A percentile compares a stretch with the other conserved stretches of the same genome.
These are phyloP conservation scores for Xylaria flabelliformis DNA, from an alignment of 495 filamentous ascomycete species.

Conservation along the genomic window DNA sequence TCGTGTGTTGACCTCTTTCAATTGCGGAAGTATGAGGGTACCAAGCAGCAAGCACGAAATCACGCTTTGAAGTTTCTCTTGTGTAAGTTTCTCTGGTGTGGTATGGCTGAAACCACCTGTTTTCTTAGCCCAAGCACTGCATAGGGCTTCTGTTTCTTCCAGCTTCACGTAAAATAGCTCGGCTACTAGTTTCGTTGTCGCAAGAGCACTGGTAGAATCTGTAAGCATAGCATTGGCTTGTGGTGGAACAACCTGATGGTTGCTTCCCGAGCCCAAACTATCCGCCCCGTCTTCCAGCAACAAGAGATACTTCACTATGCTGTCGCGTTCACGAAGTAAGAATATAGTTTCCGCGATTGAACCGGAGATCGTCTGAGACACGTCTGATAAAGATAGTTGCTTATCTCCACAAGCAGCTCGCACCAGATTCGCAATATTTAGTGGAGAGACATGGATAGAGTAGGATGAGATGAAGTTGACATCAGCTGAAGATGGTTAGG, in stretches of 20 bases:
- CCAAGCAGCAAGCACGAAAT: constrained; percentile 53
- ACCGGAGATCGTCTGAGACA: constrained; percentile 44
- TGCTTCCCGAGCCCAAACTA: constrained; percentile 14
- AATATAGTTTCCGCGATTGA: constrained; percentile 40
- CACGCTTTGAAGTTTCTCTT: constrained; percentile 54
- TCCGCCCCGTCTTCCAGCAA: constrained; percentile 38
- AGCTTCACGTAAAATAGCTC: constrained; percentile 57
- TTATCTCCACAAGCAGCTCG: constrained; percentile 50
- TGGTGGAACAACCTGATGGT: background rate
- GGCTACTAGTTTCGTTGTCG: constrained; percentile 53
- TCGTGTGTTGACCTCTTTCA: constrained; percentile 47
- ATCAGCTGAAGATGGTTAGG: constrained; percentile 41
- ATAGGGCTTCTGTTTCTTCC: constrained; percentile 47
- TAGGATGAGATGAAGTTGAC: constrained; percentile 47
- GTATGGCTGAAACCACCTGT: constrained; percentile 49
- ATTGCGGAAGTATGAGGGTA: constrained; percentile 50
- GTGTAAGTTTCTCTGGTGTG: constrained; percentile 53
- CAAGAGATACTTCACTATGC: constrained; percentile 50
- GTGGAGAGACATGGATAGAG: constrained; percentile 48
- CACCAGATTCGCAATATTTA: constrained; percentile 54
- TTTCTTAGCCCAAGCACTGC: constrained; percentile 52
- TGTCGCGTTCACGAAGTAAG: constrained; percentile 34
- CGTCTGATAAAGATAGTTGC: constrained; percentile 32
- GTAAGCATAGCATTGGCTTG: constrained; percentile 28
- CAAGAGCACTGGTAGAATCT: constrained; percentile 48